Base-by-base conservation (phyloP, 2,329 filamentous ascomycete species). In the Fusarium tricinctum region DNA sequence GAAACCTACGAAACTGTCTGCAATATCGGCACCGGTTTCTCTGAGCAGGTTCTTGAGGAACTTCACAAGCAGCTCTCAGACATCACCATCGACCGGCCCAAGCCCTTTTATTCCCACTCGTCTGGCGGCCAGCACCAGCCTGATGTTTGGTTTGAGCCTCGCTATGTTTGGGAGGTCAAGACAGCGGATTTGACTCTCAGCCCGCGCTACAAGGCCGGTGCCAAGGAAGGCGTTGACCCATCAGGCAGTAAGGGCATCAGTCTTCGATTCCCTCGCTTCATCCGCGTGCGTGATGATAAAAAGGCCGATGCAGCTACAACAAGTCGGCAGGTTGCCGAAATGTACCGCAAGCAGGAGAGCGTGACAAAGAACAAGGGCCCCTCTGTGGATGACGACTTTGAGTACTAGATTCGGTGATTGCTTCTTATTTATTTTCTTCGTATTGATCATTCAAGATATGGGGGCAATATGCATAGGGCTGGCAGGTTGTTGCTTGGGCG, bases 1-100 rank as follows among this genome's bases (percentile, higher is more conserved):
- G 93, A 99, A 65, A 89, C 85, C 2, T 99, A 97, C 81, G 96
- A 99, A 80, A 97, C 94, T 0, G 90, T 99, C 4, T 99, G 96
- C 87, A 99, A 99, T 79, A 98, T 99, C 73, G 96, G 96, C 70
- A 99, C 96, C 0, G 96, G 96, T 4, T 99, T 99, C 81, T 95
- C 91, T 1, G 96, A 99, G 80, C 92, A 91, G n/a, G 86, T 95
- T 4, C 90, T 99, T n/a, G 92, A 97, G 74, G 91, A 94, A 35
- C 85, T 98, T 15, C 89, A 98, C 82, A 84, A 86, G 23, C 85
- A 91, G 51, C 89, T 99, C 28, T 91, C 88, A 0, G 86, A 89
- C 10, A 89, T 93, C 49, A 89, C 91, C 70, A 99, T 99, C 72
- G 93, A 97, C 76, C 89, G 90, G 1, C 88, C 95, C 2, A 99